Base-by-base conservation (phyloP, 495 filamentous ascomycete genomes). In the Amorphotheca resinae region DNA sequence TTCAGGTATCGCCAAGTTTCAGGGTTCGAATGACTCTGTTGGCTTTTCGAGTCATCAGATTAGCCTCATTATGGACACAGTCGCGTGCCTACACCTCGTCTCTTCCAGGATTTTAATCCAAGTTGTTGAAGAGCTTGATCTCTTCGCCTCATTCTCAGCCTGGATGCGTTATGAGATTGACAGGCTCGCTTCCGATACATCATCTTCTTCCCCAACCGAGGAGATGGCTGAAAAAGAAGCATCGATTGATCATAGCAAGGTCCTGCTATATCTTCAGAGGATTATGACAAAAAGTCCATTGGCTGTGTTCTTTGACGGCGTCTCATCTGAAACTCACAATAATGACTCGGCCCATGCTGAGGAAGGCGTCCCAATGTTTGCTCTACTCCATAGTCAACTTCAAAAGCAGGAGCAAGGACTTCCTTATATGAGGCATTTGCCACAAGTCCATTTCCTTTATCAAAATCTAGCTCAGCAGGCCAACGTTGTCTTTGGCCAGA, bases 121-220 rank as follows among this genome's bases (percentile, higher is more conserved):
- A 33, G 72, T 82, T 20, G 80, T 82, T 52, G 75, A 82, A 34
- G 91, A 98, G 58, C 64, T 91, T 22, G 69, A 76, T 15, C 72
- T 87, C 35, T 98, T 94, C 54, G 51, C 63, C 6, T 70, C 74
- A 3, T 98, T 96, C 59, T 84, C 83, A 0, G 66, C 68, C 40
- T 98, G 89, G 91, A 69, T 98, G 28, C 75, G 78, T 4, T 70
- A 87, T 46, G 81, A 91, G 52, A 89, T 96, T 39, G 83, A 93
- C 48, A 64, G 65, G 28, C 63, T 72, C 32, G 64, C 64, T 3
- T 64, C 69, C 1, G 68, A 66, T 7, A 61, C 64, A 4, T 56
- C 65, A 2, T 56, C 59, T 0, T 56, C 57, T 14, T 63, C 68
- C 1, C 41, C 55, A 12, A 57, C 59, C 1, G 71, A 76, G 2